phyloP scores from a whole-genome alignment of 768 basidiomycete species.

The Lentinula raphanica region DNA sequence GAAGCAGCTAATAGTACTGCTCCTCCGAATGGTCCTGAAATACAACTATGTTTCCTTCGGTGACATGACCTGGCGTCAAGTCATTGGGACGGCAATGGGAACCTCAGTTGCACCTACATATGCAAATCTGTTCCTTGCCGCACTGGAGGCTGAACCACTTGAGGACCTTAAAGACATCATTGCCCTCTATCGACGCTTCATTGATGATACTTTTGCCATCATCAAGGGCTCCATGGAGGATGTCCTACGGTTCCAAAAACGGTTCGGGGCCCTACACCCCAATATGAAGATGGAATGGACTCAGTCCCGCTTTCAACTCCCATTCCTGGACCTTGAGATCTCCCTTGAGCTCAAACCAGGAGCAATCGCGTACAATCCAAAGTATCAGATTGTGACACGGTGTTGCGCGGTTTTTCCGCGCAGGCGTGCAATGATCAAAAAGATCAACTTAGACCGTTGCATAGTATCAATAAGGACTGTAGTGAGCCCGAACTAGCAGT shows the following conservation, averaged over 20 bases:
- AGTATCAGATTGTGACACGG: background rate
- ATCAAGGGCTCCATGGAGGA: constrained; percentile 9
- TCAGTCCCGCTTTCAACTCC: constrained; percentile 6
- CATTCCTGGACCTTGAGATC: constrained; percentile 12
- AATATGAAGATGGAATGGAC: constrained; percentile 12
- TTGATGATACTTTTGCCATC: constrained; percentile 13
- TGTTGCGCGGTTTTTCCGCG: no score
- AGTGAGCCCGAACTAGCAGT: no score
- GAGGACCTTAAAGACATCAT: constrained; percentile 8
- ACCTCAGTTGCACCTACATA: constrained; percentile 12
- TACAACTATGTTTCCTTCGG: constrained; percentile 12
- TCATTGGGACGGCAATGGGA: constrained; percentile 13
- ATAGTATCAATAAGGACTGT: no score
- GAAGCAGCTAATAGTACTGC: constrained; percentile 8
- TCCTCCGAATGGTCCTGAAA: constrained; percentile 8
- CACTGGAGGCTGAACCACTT: constrained; percentile 4
- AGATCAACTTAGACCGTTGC: no score
- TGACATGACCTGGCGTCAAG: constrained; percentile 4
- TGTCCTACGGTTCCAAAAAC: constrained; percentile 8
- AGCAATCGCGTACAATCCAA: background rate
- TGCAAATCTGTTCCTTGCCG: constrained; percentile 14
- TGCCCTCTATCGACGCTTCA: constrained; percentile 10
- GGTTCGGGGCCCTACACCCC: constrained; percentile 11
- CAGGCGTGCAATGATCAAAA: no score
- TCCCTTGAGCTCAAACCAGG: constrained; percentile 1